Percentiles rank a stretch among this genome's conserved stretches.
Evolutionary conservation across 805 yeast genomes (phyloP).

Genomic region (Saccharomyces jurei): DNA sequence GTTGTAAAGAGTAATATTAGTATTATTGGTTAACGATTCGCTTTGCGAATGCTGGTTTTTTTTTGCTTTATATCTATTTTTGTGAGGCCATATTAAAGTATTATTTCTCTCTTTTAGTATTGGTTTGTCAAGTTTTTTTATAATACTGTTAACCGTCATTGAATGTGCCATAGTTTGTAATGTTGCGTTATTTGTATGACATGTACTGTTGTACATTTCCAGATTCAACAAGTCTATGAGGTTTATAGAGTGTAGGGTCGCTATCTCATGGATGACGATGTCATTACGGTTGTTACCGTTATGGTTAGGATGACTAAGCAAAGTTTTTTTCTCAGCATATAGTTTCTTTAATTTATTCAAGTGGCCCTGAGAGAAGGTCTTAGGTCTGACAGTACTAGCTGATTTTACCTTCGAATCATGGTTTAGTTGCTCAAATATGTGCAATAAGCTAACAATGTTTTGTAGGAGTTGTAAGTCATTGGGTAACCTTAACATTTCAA

Average conservation of each 20-base stretch:
- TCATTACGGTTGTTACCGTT: not conserved
- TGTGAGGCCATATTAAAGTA: slow-evolving; percentile 20
- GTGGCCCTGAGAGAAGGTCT: not conserved
- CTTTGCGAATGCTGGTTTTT: not conserved
- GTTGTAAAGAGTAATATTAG: slow-evolving; percentile 14
- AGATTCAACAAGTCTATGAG: not conserved
- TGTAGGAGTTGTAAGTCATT: slow-evolving; percentile 6
- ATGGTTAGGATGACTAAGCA: not conserved
- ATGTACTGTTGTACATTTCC: not conserved
- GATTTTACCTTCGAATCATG: not conserved
- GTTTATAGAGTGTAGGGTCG: not conserved
- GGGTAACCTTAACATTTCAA: slow-evolving; percentile 18
- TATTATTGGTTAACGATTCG: slow-evolving; percentile 4
- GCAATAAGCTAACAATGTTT: not conserved
- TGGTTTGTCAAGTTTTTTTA: slow-evolving; percentile 18
- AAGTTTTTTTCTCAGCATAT: not conserved
- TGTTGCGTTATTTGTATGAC: not conserved
- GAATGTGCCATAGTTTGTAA: not conserved
- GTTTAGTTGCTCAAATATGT: not conserved
- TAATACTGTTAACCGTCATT: slow-evolving; percentile 6
- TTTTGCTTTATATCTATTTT: slow-evolving; percentile 8
- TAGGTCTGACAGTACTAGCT: not conserved
- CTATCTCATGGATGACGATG: not conserved
- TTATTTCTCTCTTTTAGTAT: slow-evolving; percentile 15
- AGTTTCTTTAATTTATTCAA: slow-evolving; percentile 3